A percentile compares a stretch with the other conserved stretches of the same genome.
Evolutionary conservation across 805 yeast genomes (phyloP).

Genomic region (Grigorovia yakushimaensis): DNA sequence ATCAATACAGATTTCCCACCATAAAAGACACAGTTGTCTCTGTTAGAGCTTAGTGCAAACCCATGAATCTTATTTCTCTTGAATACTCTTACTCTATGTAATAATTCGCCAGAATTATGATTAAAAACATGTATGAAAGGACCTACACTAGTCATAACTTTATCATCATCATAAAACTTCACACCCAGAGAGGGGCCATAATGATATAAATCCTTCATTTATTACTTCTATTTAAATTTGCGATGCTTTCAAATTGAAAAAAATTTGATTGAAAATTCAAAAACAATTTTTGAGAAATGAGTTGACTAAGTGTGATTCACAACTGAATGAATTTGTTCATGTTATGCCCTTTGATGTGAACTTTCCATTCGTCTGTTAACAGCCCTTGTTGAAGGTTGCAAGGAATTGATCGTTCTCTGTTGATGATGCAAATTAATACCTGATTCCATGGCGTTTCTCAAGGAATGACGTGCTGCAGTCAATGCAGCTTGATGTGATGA

Average conservation of each 20-base stretch:
- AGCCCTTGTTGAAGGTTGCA: slow-evolving; percentile 35
- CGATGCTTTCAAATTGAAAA: neutral
- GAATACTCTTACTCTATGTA: slow-evolving; percentile 41
- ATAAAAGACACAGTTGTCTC: slow-evolving; percentile 33
- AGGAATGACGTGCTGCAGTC: slow-evolving; percentile 9
- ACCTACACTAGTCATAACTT: slow-evolving; percentile 61
- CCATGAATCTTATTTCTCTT: slow-evolving; percentile 75
- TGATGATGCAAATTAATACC: slow-evolving; percentile 16
- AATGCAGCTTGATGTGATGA: slow-evolving; percentile 4
- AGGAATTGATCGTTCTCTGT: slow-evolving; percentile 21
- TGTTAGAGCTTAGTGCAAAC: slow-evolving; percentile 35
- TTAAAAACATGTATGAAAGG: slow-evolving; percentile 50
- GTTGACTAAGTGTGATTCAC: too few species aligned
- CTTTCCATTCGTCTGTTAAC: slow-evolving; percentile 30
- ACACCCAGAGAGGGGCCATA: slow-evolving; percentile 69
- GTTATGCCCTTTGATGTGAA: slow-evolving; percentile 7
- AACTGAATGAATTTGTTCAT: too few species aligned
- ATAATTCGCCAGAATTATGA: slow-evolving; percentile 31
- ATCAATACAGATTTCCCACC: slow-evolving; percentile 68
- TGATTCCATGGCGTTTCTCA: slow-evolving; percentile 10
- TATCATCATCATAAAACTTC: slow-evolving; percentile 27
- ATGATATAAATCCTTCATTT: slow-evolving; percentile 18
- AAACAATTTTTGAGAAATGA: too few species aligned
- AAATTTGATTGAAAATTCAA: neutral
- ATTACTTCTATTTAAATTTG: neutral